Percentiles rank a stretch among this genome's conserved stretches.
These are phyloP conservation scores for Escallonia herrerae DNA, from an alignment of 129 eudicot genomes.

Conservation along the genomic window DNA sequence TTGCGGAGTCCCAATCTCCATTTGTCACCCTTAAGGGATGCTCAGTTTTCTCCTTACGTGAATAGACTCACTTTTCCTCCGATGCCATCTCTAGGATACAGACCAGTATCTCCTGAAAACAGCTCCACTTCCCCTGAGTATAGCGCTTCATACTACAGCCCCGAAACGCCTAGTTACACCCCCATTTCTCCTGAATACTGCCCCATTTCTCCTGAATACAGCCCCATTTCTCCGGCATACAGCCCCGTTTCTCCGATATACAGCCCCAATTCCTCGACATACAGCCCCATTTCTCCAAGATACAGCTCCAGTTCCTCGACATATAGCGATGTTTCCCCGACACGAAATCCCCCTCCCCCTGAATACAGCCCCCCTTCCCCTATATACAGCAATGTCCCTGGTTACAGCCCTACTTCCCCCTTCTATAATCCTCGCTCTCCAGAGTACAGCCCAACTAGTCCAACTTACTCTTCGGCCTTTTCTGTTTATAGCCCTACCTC, in stretches of 20 bases:
- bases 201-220: slow-evolving; percentile 39
- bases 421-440: slow-evolving; percentile 47
- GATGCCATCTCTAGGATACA: slow-evolving; percentile 33
- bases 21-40: slow-evolving; percentile 38
- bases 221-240: slow-evolving; percentile 26
- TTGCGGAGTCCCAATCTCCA: slow-evolving; percentile 42
- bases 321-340: slow-evolving; percentile 43
- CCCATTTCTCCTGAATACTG: slow-evolving; percentile 35
- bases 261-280: slow-evolving; percentile 28
- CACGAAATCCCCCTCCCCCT: slow-evolving; percentile 39
- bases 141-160: slow-evolving; percentile 43
- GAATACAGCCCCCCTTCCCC: slow-evolving; percentile 41
- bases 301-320: slow-evolving; percentile 36
- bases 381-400: slow-evolving; percentile 35
- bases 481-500: slow-evolving; percentile 47
- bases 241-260: slow-evolving; percentile 21
- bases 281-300: slow-evolving; percentile 34
- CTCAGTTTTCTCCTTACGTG: slow-evolving; percentile 46
- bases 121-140: slow-evolving; percentile 36
- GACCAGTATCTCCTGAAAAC: slow-evolving; percentile 36
- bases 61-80: slow-evolving; percentile 49
- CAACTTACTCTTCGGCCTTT: slow-evolving; percentile 37
- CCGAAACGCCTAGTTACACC: slow-evolving; percentile 34
- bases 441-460: slow-evolving; percentile 43
- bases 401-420: slow-evolving; percentile 47